Percentiles rank a stretch among this genome's conserved stretches.
Conservation (phyloP, 2,329 filamentous ascomycete genomes). For the Trichocomaceae sp. region DNA sequence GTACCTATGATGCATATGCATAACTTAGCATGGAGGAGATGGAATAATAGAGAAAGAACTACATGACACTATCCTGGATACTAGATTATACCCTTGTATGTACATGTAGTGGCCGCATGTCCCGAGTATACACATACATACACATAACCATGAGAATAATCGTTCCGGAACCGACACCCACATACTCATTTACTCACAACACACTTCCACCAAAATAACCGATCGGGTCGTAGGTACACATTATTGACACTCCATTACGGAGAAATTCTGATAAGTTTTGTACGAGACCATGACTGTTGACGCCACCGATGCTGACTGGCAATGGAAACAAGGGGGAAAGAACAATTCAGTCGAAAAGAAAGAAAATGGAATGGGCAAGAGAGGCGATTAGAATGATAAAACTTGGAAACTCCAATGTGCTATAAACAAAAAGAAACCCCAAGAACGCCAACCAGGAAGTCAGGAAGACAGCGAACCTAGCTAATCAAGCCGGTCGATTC, state of each 20-base stretch:
- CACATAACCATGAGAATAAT: no score
- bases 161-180: no score
- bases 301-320: slow-evolving; percentile 7
- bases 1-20: neutral
- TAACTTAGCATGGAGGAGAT: no score
- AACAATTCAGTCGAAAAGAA: neutral
- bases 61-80: neutral
- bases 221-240: neutral
- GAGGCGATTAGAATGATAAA: neutral
- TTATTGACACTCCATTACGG: neutral
- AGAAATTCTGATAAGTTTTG: neutral
- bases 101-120: neutral
- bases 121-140: no score
- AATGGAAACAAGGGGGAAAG: neutral
- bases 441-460: neutral
- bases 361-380: neutral
- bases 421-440: neutral
- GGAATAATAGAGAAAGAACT: neutral
- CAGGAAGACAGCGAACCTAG: neutral
- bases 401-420: slow-evolving; percentile 3
- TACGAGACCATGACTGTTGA: slow-evolving; percentile 5
- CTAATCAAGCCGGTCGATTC: slow-evolving; percentile 26
- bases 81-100: neutral
- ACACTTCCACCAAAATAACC: no score
- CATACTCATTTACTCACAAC: no score